These are phyloP conservation scores for Penicillium vulpinum DNA, from an alignment of 2,329 filamentous ascomycete genomes.

Conservation along the genomic window DNA sequence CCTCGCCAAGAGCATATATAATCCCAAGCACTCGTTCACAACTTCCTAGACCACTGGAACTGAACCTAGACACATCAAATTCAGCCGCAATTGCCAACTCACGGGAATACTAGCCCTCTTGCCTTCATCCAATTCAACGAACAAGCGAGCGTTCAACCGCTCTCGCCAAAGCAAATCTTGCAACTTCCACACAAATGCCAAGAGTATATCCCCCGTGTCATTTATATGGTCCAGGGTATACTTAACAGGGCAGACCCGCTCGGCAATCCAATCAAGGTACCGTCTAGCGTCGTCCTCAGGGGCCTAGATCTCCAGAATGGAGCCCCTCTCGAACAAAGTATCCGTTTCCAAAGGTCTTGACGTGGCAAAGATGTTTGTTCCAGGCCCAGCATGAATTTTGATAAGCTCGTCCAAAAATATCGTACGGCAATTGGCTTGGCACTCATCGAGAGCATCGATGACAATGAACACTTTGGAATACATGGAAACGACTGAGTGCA, in stretches of 20 bases:
- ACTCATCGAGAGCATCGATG: conserved; percentile 38
- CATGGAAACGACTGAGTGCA: conserved; percentile 14
- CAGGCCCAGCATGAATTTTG: conserved; percentile 17
- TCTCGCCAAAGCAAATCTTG: conserved; percentile 7
- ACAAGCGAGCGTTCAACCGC: not conserved
- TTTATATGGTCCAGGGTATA: conserved; percentile 1
- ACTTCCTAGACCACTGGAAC: not conserved
- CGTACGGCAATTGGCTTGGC: not conserved
- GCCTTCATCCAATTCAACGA: conserved; percentile 2
- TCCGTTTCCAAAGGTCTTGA: conserved; percentile 31
- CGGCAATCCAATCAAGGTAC: conserved; percentile 27
- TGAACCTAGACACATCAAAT: conserved; percentile 8
- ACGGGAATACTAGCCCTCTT: not conserved
- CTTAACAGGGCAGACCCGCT: not conserved
- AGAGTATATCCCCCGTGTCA: conserved; percentile 4
- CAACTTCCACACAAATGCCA: conserved; percentile 4
- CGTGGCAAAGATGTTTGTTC: conserved; percentile 34
- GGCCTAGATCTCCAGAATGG: conserved; percentile 36
- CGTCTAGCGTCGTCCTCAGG: conserved; percentile 31
- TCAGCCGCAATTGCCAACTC: conserved; percentile 3
- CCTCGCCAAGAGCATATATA: not conserved
- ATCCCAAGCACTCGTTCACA: not conserved
- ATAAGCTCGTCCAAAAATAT: conserved; percentile 22
- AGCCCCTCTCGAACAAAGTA: conserved; percentile 17
- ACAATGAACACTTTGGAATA: conserved; percentile 30